Base-by-base conservation (phyloP, 768 basidiomycete species). In the Pluteus cervinus region DNA sequence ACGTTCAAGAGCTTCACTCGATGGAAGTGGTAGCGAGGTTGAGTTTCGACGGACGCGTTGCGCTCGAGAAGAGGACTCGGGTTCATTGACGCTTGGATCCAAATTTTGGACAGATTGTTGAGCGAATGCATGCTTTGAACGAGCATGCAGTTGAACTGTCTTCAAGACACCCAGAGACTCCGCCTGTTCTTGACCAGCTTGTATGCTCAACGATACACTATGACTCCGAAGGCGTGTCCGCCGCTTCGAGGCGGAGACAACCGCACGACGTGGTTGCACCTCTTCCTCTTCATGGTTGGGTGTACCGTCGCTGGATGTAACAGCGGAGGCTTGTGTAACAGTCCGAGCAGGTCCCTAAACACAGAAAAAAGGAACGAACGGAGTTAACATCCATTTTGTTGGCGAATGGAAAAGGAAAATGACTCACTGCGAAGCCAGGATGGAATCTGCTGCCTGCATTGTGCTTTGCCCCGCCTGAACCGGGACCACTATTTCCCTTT, bases 391-490 rank as follows among this genome's bases (percentile, higher is more conserved):
- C 29, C 33, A 45, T 40, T 36, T 10, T 23, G 5, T 7, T 11
- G 32, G 20, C 10, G 9, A 22, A 22, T 30, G 34, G 24, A 30
- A 16, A 24, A 29, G 42, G 47, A 7, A 40, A 4, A 41, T 21
- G 21, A 68, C 75, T 52, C 40, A 87, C 85, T 18, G 72, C 75
- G 54, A 79, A 86, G 1, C 77, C 73, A 34, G 69, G 62, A 55
- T 86, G 76, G 52, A 83, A 83, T 31, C 83, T 72, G 52, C 80
- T 73, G 26, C 85, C 83, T 9, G 84, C 61, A 40, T 78, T 75
- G 46, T 79, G 78, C 55, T 84, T 87, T 37, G 82, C 69, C 21
- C 84, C 75, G 3, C 86, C 84, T 33, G 86, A 71, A 29, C 83
- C 76, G 36, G 83, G 58, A 9, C 79, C 75, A 26, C 74, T 69